Evolutionary conservation across 2,329 filamentous ascomycete species (phyloP).

Genomic region (Epichloe uncinata): DNA sequence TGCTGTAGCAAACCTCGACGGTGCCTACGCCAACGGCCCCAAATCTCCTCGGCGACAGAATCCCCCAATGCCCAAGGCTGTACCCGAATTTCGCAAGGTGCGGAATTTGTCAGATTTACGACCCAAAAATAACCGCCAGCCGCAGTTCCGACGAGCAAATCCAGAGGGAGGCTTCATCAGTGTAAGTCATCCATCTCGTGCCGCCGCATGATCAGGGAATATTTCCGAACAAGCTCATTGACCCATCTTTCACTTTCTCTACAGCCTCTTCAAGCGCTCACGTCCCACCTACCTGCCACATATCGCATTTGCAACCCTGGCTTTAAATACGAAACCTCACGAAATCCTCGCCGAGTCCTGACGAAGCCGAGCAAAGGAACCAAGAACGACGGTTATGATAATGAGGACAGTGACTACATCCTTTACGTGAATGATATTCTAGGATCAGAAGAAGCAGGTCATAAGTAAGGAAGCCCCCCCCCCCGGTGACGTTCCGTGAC

Average conservation of each 20-base stretch:
- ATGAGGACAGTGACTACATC: constrained; percentile 98
- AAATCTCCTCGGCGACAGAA: constrained; percentile 45
- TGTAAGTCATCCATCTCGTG: constrained; percentile 38
- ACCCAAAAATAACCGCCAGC: constrained; percentile 75
- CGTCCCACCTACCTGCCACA: constrained; percentile 80
- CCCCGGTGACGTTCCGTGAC: too few species aligned
- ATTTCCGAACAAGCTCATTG: not conserved
- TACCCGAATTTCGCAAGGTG: constrained; percentile 80
- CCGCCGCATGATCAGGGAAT: not conserved
- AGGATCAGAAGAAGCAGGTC: constrained; percentile 91
- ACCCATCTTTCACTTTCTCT: not conserved
- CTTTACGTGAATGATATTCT: constrained; percentile 98
- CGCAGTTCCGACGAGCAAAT: constrained; percentile 82
- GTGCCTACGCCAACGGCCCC: constrained; percentile 42
- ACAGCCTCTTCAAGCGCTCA: constrained; percentile 88
- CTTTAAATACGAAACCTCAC: constrained; percentile 97
- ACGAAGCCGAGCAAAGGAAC: constrained; percentile 97
- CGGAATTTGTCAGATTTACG: constrained; percentile 59
- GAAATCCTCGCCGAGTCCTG: constrained; percentile 86
- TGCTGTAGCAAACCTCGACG: constrained; percentile 57
- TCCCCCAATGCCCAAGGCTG: constrained; percentile 42
- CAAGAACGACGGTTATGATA: constrained; percentile 98
- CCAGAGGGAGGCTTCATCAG: constrained; percentile 95
- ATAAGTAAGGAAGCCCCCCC: constrained; percentile 56
- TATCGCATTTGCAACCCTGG: constrained; percentile 96